Percentiles rank a stretch among this genome's conserved stretches.
Evolutionary conservation across 2,329 filamentous ascomycete genomes (phyloP).

Genomic region (Diaporthe capsici): DNA sequence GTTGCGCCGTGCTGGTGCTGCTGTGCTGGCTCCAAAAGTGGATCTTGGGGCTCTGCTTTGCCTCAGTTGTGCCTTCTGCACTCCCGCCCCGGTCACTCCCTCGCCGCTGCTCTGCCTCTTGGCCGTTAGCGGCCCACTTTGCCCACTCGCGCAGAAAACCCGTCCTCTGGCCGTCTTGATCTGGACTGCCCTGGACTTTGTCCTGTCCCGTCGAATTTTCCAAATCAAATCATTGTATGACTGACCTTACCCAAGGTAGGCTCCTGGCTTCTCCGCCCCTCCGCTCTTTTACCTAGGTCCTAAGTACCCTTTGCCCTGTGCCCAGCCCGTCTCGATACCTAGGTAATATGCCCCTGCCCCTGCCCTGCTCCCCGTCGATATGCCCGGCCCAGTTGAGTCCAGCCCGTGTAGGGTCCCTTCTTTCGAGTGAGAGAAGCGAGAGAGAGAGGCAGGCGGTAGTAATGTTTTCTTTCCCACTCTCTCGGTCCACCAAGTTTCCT

Average conservation of each 20-base stretch:
- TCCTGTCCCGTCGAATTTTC: conserved; percentile 8
- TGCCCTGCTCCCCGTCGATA: conserved; percentile 25
- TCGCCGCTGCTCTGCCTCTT: neutral
- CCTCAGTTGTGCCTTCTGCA: conserved; percentile 1
- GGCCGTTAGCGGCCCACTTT: conserved; percentile 33
- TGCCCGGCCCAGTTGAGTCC: conserved; percentile 15
- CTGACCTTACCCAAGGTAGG: neutral
- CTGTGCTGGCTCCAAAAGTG: conserved; percentile 19
- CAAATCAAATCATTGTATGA: conserved; percentile 10
- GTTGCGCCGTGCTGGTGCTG: conserved; percentile 1
- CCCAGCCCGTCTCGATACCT: neutral
- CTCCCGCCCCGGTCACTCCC: conserved; percentile 7
- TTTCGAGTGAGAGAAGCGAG: conserved; percentile 2
- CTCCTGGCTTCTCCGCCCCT: neutral
- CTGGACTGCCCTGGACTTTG: conserved; percentile 26
- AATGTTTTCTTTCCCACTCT: conserved; percentile 30
- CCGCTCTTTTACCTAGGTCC: neutral
- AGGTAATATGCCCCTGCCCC: neutral
- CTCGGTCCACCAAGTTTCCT: conserved; percentile 13
- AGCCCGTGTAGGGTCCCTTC: neutral
- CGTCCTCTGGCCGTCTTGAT: conserved; percentile 23
- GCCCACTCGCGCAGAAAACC: conserved; percentile 24
- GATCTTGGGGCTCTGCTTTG: conserved; percentile 27
- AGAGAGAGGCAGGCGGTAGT: neutral
- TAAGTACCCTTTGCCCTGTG: neutral